Conservation (phyloP, 768 basidiomycete genomes). For the Lyophyllum semitale region DNA sequence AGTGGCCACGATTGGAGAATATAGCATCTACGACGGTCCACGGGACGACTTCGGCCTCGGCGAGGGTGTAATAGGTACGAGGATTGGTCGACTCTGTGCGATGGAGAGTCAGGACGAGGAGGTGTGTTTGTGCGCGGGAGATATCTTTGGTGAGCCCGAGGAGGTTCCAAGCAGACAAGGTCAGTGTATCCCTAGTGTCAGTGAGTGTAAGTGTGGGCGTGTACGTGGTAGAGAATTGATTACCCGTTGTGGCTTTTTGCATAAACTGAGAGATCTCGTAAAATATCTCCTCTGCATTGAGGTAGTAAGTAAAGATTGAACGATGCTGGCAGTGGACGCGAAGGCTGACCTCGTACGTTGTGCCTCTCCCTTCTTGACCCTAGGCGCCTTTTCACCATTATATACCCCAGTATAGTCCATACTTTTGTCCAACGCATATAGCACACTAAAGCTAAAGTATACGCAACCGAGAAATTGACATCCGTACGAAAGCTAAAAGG, state of each 20-base stretch:
- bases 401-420: neutral
- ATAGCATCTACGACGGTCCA: constrained; percentile 6
- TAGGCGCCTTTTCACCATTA: neutral
- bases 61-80: constrained; percentile 4
- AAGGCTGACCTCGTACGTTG: neutral
- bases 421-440: neutral
- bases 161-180: constrained; percentile 7
- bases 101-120: constrained; percentile 8
- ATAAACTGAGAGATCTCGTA: constrained; percentile 1
- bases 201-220: no score
- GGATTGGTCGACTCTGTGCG: constrained; percentile 2
- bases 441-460: neutral
- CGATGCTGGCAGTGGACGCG: neutral
- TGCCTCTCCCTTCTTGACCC: constrained; percentile 5
- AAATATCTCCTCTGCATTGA: neutral
- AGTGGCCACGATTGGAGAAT: constrained; percentile 4
- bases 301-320: neutral
- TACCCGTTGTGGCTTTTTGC: constrained; percentile 7
- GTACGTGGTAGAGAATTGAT: neutral
- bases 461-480: no score
- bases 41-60: constrained; percentile 10
- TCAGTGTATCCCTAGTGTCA: constrained; percentile 2
- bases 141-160: constrained; percentile 10
- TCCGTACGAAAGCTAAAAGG: neutral
- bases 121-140: constrained; percentile 3